Base-by-base conservation (phyloP, 805 yeast species). In the Spathaspora boniae region DNA sequence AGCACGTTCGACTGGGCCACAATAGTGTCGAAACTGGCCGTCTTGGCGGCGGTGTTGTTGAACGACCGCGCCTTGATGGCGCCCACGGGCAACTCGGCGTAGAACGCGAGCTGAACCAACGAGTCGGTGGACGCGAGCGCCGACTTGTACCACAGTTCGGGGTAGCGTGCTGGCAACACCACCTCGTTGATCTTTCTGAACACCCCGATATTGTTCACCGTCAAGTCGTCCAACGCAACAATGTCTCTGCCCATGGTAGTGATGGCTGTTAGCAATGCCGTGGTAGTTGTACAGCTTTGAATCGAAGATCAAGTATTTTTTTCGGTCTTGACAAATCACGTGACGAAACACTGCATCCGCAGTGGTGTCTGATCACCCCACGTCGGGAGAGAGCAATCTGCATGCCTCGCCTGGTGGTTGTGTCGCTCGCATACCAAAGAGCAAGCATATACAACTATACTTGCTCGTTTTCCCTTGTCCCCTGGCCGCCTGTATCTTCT, bases 51-150 rank as follows among this genome's bases (percentile, higher is more conserved):
- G 9, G 62, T 47, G 15, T 75, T 65, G 38, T 70, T 68, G 35
- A 72, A 60, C 6, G 68, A 58, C 45, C 65, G 69, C 37, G 83
- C 81, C 41, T 80, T 78, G 32, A 87, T 62, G 4, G 79, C 82
- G 11, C 93, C 96, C 4, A 87, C 91, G 6, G 95, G 87, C 5
- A 84, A 74, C 50, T 83, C 95, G 32, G 82, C 74, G 56, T 70
- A 82, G 58, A 68, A 84, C 0, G 82, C 84, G 37, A 79, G 60
- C 50, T 80, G 71, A 22, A 72, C 70, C 22, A 82, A 60, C 19
- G 77, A 80, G 16, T 68, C 77, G 2, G 66, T 50, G 2, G 34
- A 29, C 2, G 67, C 61, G 17, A 70, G 54, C 9, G 76, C 61
- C 16, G 70, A 70, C 20, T 65, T 46, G 43, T 79, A 78, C 71